These are phyloP conservation scores for Nicotiana paniculata DNA, from an alignment of 257 asterid species.

Conservation along the genomic window DNA sequence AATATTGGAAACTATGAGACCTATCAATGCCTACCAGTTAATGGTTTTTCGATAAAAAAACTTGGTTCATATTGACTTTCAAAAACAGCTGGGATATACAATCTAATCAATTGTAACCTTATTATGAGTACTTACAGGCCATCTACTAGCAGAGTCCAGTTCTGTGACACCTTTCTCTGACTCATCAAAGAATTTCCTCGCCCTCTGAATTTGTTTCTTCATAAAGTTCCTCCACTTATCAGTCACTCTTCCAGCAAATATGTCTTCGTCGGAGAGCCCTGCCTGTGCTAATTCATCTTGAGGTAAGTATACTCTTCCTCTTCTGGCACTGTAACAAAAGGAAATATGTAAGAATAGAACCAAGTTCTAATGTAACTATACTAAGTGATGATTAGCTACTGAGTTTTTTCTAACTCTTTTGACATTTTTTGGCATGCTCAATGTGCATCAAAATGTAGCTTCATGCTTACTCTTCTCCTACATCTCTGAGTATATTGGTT, in stretches of 20 bases:
- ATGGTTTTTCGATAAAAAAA: too few species aligned
- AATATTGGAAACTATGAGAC: neutral
- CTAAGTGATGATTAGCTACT: too few species aligned
- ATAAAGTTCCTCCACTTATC: slow-evolving; percentile 92
- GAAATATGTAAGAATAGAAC: neutral
- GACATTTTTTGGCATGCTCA: neutral
- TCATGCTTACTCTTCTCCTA: slow-evolving; percentile 91
- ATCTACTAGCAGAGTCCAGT: slow-evolving; percentile 90
- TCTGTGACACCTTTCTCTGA: slow-evolving; percentile 78
- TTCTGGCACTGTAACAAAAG: slow-evolving; percentile 54
- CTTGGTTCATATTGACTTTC: neutral
- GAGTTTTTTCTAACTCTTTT: too few species aligned
- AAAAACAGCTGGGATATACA: too few species aligned
- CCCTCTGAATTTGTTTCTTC: slow-evolving; percentile 90
- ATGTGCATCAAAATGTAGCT: neutral
- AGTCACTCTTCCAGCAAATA: slow-evolving; percentile 75
- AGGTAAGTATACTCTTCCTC: slow-evolving; percentile 92
- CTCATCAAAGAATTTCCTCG: slow-evolving; percentile 82
- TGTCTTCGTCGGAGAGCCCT: slow-evolving; percentile 83
- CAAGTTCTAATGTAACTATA: neutral
- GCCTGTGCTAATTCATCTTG: slow-evolving; percentile 93
- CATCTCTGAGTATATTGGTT: slow-evolving; percentile 93
- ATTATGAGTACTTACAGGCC: slow-evolving; percentile 63
- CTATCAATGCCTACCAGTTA: neutral
- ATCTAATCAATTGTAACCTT: too few species aligned